Evolutionary conservation across 2,329 filamentous ascomycete species (phyloP), one percentile per base, ranked within the genome.

Genomic region (Alternaria rosae): DNA sequence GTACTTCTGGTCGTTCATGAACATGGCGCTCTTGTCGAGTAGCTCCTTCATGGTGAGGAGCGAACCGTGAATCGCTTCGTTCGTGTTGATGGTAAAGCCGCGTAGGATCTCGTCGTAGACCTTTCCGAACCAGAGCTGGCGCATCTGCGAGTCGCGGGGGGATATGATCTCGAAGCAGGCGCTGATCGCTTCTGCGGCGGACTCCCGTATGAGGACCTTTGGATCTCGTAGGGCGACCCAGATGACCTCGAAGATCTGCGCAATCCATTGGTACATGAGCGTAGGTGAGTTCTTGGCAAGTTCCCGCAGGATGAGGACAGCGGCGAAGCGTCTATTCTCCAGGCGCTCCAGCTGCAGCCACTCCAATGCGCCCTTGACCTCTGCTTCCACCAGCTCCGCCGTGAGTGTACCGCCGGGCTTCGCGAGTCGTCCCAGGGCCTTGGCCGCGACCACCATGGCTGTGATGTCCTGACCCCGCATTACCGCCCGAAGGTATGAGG

Each of bases 91-190:
- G n/a, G 65, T 87, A 70, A 99, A 89, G 7, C 94, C 94, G 63
- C 88, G 85, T 62, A 92, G 86, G 17, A 93, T 89, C 80, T 97
- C 94, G 53, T 91, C 89, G 78, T 96, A 95, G 73, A 98, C 96
- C 78, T 94, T 92, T 59, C 88, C 87, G 85, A 98, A 96, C 91
- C 92, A 97, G 43, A 90, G 86, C 74, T 91, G 88, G 74, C 94
- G 93, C 83, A 97, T 90, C 70, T 91, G 89, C 70, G 92, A 90
- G 76, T 99, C 96, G 82, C 95, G 89, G 72, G 97, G 92, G 54
- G 93, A 90, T 66, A 99, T 95, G 69, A 99, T 98, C 76, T 94
- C 91, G 81, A 99, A 97, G 79, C 94, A 97, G 65, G 94, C 93
- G 70, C 93, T 95, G 67, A 98, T 92, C 2, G 94, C 93, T 76